Conservation (phyloP, 371 early-diverging fungal genomes). For the Mortierella sp. region DNA sequence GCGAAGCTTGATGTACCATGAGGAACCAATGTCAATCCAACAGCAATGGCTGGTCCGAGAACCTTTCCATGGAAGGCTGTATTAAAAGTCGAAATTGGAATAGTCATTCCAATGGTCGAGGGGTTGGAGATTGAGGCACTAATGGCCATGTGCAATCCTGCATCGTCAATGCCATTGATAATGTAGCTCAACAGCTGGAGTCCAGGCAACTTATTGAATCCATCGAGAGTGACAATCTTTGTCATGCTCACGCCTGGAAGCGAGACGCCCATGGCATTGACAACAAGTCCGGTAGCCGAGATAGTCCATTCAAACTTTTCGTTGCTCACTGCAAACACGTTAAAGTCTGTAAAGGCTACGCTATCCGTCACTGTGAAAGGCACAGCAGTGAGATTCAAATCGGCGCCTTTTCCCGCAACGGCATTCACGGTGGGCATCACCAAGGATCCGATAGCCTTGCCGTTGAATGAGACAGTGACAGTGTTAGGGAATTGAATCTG, state of each 20-base stretch:
- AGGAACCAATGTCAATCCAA: conserved; percentile 28
- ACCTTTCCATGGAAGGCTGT: conserved; percentile 34
- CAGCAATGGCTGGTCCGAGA: conserved; percentile 47
- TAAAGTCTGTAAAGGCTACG: conserved; percentile 65
- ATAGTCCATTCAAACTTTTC: conserved; percentile 71
- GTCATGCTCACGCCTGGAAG: conserved; percentile 67
- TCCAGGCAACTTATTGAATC: conserved; percentile 57
- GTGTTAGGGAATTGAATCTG: conserved; percentile 65
- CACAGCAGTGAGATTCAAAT: conserved; percentile 59
- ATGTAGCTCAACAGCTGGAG: conserved; percentile 19
- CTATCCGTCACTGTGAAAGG: conserved; percentile 61
- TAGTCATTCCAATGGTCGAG: conserved; percentile 56
- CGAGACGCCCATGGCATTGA: conserved; percentile 67
- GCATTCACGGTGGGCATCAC: conserved; percentile 62
- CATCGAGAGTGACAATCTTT: conserved; percentile 66
- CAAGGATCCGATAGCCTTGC: conserved; percentile 60
- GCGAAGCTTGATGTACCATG: conserved; percentile 39
- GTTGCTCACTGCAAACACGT: conserved; percentile 67
- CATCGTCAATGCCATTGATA: conserved; percentile 35
- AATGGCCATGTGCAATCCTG: conserved; percentile 51
- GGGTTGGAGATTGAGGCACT: conserved; percentile 49
- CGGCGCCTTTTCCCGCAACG: conserved; percentile 63
- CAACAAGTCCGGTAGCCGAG: conserved; percentile 58
- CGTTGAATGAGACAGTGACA: conserved; percentile 64
- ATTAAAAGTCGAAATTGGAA: conserved; percentile 38